These are phyloP conservation scores for Citrus glauca DNA, from an alignment of 345 rosid genomes.

Conservation along the genomic window DNA sequence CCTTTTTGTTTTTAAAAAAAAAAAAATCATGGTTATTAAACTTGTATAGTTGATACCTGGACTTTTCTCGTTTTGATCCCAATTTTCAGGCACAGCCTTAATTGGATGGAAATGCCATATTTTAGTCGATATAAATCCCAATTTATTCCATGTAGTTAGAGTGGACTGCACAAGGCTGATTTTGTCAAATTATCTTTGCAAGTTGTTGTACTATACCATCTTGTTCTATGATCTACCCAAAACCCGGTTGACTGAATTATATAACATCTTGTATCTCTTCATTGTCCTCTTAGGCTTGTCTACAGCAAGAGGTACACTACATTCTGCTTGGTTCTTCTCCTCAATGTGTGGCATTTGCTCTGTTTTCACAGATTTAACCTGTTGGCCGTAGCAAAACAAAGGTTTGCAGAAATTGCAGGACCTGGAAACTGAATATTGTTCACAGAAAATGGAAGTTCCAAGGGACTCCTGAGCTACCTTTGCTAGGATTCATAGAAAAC, in stretches of 20 bases:
- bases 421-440: neutral
- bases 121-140: neutral
- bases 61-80: neutral
- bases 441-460: neutral
- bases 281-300: neutral
- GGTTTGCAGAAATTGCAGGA: neutral
- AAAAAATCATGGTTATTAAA: too few relatives aligned
- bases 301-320: too few relatives aligned
- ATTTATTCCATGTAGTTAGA: neutral
- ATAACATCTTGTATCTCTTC: neutral
- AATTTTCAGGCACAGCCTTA: neutral
- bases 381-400: neutral
- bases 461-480: neutral
- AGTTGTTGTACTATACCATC: neutral
- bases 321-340: neutral
- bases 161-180: neutral
- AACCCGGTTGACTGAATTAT: neutral
- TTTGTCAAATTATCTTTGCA: neutral
- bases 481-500: neutral
- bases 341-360: neutral
- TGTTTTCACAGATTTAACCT: neutral
- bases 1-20: too few relatives aligned
- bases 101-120: neutral
- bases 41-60: too few relatives aligned
- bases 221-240: neutral